Evolutionary conservation across 208 protist genomes (phyloP), one percentile per base, ranked within the genome.

Genomic region (Crithidia fasciculata): DNA sequence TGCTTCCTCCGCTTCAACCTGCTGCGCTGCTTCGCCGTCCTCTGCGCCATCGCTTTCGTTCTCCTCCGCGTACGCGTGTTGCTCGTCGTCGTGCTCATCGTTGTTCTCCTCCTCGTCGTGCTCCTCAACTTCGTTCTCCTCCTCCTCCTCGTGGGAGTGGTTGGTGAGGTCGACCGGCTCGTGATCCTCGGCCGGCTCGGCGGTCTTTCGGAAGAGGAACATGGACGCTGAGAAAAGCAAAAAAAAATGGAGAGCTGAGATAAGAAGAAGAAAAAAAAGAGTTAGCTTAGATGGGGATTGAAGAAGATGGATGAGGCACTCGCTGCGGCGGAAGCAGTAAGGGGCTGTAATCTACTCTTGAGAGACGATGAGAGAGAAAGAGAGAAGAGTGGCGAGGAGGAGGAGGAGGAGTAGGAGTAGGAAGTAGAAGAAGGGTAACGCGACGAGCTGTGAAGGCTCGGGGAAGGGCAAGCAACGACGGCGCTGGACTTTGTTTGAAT

Each of bases 151-250:
- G 4, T 58, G 18, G 0, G 45, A 41, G 40, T 45, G 37, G 53
- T 59, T 72, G 16, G 41, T 67, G 36, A 59, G 43, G 63, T 60
- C 8, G 45, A 65, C 36, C 36, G 41, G 59, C 47, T 72, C 66
- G 44, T 71, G 65, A 5, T 59, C 47, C 3, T 71, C 64, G 12
- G 8, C 52, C 4, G 41, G 10, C 8, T 81, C 64, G 6, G 52
- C 78, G 10, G 63, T 80, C 8, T 50, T 41, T 12, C 61, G 74
- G 15, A 71, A 83, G 45, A 73, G 53, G 66, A 68, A 66, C 59
- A 69, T 70, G 58, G 63, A 60, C 36, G 76, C 9, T 53, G 15
- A 69, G 41, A 60, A 65, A 70, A 80, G 58, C 56, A 69, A 57
- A 69, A 80, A 69, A 59, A 67, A 76, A 56, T 61, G 45, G 10